A percentile compares a stretch with the other conserved stretches of the same genome.
These are phyloP conservation scores for Kwoniella sp. DNA, from an alignment of 768 basidiomycete species.

Conservation along the genomic window DNA sequence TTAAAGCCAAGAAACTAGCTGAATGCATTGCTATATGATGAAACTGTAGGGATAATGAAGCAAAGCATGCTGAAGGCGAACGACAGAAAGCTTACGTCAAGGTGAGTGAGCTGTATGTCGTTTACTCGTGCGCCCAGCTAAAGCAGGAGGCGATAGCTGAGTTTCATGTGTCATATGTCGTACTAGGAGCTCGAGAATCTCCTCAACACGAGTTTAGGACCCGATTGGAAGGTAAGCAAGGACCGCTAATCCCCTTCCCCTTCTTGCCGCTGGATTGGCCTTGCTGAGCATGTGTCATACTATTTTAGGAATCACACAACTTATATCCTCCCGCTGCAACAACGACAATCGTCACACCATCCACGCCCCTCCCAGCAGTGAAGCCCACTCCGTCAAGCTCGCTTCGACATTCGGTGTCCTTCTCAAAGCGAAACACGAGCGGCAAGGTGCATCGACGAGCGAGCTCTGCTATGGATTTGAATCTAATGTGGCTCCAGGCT, in stretches of 20 bases:
- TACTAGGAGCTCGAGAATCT: slow-evolving; percentile 23
- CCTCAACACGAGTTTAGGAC: slow-evolving; percentile 12
- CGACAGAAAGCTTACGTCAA: slow-evolving; percentile 31
- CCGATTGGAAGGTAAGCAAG: slow-evolving; percentile 29
- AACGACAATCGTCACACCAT: slow-evolving; percentile 9
- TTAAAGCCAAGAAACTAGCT: too few relatives aligned
- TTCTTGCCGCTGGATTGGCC: neutral
- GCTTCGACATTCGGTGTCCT: slow-evolving; percentile 28
- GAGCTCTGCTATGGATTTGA: slow-evolving; percentile 15
- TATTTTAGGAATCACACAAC: slow-evolving; percentile 11
- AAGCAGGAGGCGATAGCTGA: neutral
- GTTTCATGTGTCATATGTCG: neutral
- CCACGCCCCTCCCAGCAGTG: slow-evolving; percentile 28
- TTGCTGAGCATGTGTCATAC: too few relatives aligned
- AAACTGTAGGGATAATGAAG: slow-evolving; percentile 30
- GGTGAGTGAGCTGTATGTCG: slow-evolving; percentile 7
- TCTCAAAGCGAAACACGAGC: slow-evolving; percentile 13
- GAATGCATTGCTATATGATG: too few relatives aligned
- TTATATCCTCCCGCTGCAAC: slow-evolving; percentile 11
- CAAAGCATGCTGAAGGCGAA: slow-evolving; percentile 27
- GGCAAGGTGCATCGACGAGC: slow-evolving; percentile 7
- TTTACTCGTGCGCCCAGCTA: neutral
- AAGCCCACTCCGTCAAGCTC: slow-evolving; percentile 2
- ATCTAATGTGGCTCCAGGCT: slow-evolving; percentile 7
- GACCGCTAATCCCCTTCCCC: neutral